Base-by-base conservation (phyloP, 306 rosid genomes). In the Pueraria montana region DNA sequence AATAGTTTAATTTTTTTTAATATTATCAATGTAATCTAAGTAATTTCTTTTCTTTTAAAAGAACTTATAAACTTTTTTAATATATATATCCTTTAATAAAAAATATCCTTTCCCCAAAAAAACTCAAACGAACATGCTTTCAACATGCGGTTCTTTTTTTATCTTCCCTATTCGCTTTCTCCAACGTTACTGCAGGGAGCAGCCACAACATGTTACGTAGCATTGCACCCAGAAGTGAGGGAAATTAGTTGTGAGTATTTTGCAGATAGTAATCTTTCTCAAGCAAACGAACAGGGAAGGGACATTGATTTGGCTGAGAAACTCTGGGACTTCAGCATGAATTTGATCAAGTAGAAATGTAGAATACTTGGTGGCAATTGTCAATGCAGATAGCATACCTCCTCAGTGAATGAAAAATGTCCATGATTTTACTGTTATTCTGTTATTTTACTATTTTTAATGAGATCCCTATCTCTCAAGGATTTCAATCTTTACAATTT, bases 191-290 rank as follows among this genome's bases (percentile, higher is more conserved):
- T 76, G 7, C 43, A 94, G 98, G 97, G 97, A 79, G 97, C 97
- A 65, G 95, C 97, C 61, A 94, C 98, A 82, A 90, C 93, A 10
- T 93, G 97, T 84, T 93, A 94, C 73, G 90, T 88, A 69, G 97
- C 98, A 56, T 21, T 56, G 32, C 64, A 56, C 17, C 64, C 30
- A 21, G 6, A 56, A 21, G 64, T 56, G 14, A 77, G 65, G 62
- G 97, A 94, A 73, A 70, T 91, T 49, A 89, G 88, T 67, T 91
- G 97, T 8, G 81, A 89, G 66, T 94, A 86, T 79, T 93, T 95
- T 81, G 52, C 34, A 1, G 89, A 93, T 72, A 76, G 85, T 84
- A 87, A 87, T 80, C 2, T 88, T 38, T 73, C 88, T 52, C 50
- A 89, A 84, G 81, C 94, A 82, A 85, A 62, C 71, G 21, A 85